These are phyloP conservation scores for Serendipita sp. DNA, from an alignment of 768 basidiomycete species.

Conservation along the genomic window DNA sequence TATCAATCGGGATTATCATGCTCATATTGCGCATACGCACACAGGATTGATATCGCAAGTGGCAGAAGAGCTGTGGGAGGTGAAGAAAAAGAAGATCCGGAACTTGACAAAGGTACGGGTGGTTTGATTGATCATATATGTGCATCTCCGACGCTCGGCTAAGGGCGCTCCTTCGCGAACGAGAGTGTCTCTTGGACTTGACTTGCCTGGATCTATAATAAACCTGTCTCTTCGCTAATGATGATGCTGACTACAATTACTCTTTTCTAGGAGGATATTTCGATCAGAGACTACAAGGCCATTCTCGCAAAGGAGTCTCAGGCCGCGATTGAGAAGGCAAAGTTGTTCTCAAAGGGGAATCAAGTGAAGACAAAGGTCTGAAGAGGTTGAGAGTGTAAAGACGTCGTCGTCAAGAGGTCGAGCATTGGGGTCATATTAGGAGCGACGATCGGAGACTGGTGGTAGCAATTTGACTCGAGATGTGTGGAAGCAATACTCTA, in stretches of 20 bases:
- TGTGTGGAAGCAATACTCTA: no score
- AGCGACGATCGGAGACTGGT: no score
- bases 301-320: conserved; percentile 65
- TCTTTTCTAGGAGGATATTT: conserved; percentile 43
- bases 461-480: no score
- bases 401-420: no score
- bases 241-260: neutral
- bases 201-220: neutral
- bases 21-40: no score
- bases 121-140: neutral
- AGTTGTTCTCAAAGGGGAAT: conserved; percentile 69
- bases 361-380: conserved; percentile 41
- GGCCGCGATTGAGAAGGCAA: conserved; percentile 81
- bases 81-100: conserved; percentile 80
- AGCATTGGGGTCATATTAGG: no score
- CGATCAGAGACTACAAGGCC: conserved; percentile 87
- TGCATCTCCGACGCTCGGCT: neutral
- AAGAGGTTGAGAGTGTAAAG: no score
- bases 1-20: neutral
- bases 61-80: conserved; percentile 98
- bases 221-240: neutral
- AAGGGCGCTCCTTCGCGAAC: neutral
- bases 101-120: conserved; percentile 55
- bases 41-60: conserved; percentile 90
- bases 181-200: neutral